Base-by-base conservation (phyloP, 1,284 basidiomycete genomes). In the Malassezia japonica region DNA sequence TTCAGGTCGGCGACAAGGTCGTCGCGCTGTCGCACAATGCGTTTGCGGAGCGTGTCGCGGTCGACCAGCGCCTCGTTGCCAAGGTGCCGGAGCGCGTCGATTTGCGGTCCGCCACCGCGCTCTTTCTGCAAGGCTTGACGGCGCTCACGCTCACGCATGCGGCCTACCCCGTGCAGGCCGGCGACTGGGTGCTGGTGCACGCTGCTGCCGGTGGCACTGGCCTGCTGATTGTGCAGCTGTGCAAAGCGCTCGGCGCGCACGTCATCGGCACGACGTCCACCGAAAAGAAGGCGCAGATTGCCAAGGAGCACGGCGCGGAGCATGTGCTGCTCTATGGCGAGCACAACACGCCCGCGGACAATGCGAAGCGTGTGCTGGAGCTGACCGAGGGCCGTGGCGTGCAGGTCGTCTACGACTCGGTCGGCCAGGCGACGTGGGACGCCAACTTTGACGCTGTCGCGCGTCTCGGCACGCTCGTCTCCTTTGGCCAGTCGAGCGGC, bases 191-290 rank as follows among this genome's bases (percentile, higher is more conserved):
- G 53, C 78, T 89, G 44, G 79, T 95, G 13, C 86, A 92, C 70
- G 91, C 92, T 12, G 81, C 92, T 15, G 90, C 92, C 0, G 92
- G 92, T 23, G 81, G 81, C 13, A 75, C 81, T 0, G 81, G 80
- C 1, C 67, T 79, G 0, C 60, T 78, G 12, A 71, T 80, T 6
- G 75, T 74, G 39, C 79, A 80, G 66, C 55, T 64, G 76, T 81
- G 55, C 37, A 71, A 69, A 34, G 64, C 76, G 43, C 61, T 77
- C 33, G 91, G 92, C 13, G 90, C 86, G 1, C 83, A 82, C 9
- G 87, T 95, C 21, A 94, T 98, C 62, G 92, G 87, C 1, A 95
- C 90, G n/a, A 87, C 86, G 1, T 92, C 88, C 1, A 86, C 84
- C 0, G 72, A 76, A 20, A 86, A 82, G 65, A 98, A 98, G 73